These are phyloP conservation scores for Globisporangium barbulae DNA, from an alignment of 352 stramenopile genomes.

Conservation along the genomic window DNA sequence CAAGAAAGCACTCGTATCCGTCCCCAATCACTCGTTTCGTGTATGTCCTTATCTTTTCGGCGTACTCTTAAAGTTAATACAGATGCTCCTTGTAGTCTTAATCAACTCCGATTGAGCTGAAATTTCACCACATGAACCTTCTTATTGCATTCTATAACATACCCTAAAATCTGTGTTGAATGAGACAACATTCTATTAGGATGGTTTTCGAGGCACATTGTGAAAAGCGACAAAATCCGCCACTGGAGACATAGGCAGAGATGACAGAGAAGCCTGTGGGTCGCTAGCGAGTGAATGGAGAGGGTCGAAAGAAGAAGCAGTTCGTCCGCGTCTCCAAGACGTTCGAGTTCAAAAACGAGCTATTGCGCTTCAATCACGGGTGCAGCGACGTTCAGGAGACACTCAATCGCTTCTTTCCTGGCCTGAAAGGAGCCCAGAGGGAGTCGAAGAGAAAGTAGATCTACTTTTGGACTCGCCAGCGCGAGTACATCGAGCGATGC, in stretches of 20 bases:
- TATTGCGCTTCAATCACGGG: not conserved
- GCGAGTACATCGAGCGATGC: no score
- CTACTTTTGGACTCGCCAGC: no score
- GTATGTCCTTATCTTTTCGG: no score
- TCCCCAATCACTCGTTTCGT: no score
- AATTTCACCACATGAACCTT: no score
- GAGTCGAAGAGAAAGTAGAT: not conserved
- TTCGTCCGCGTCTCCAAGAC: not conserved
- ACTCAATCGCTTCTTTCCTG: not conserved
- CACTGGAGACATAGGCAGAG: not conserved
- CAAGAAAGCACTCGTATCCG: no score
- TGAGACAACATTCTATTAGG: no score
- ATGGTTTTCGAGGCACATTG: constrained; percentile 15
- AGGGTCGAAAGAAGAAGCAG: not conserved
- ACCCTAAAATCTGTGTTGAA: no score
- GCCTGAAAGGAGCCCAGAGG: not conserved
- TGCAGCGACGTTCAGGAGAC: not conserved
- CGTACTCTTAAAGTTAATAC: no score
- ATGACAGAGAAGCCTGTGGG: not conserved
- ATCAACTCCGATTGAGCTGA: no score
- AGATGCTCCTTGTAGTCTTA: no score
- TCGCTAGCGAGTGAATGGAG: not conserved
- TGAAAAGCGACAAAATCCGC: constrained; percentile 12
- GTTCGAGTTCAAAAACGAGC: not conserved
- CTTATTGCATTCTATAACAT: no score